phyloP scores from a whole-genome alignment of 371 early-diverging fungal species.

The Mucor mucedo region DNA sequence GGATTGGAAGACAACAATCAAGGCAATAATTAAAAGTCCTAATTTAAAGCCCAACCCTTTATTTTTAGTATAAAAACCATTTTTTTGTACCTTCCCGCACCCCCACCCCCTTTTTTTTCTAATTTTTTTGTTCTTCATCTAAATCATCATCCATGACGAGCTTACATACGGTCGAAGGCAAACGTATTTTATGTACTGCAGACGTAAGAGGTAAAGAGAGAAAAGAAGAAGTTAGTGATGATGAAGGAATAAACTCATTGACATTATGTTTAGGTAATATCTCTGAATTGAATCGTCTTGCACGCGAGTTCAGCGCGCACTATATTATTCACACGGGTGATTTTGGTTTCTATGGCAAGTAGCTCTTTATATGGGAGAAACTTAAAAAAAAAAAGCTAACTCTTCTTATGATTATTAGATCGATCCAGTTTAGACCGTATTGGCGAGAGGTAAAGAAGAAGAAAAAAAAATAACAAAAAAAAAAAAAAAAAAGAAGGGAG shows the following conservation, averaged over 20 bases:
- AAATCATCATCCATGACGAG: constrained; percentile 1
- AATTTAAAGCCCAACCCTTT: too few relatives aligned
- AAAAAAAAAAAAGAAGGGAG: too few relatives aligned
- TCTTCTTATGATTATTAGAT: constrained; percentile 36
- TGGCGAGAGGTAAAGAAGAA: constrained; percentile 55
- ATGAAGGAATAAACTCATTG: background rate
- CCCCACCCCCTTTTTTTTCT: too few relatives aligned
- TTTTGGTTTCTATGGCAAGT: constrained; percentile 70
- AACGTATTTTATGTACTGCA: constrained; percentile 41
- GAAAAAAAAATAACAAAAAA: background rate
- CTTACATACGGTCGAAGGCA: constrained; percentile 31
- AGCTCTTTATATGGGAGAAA: background rate
- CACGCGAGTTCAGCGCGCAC: constrained; percentile 62
- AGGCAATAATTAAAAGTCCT: too few relatives aligned
- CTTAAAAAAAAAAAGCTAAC: background rate
- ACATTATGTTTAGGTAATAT: constrained; percentile 51
- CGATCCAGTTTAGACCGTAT: constrained; percentile 61
- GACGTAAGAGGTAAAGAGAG: constrained; percentile 37
- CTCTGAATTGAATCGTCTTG: constrained; percentile 66
- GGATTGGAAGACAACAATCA: too few relatives aligned
- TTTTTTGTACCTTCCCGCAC: too few relatives aligned
- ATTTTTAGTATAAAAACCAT: too few relatives aligned
- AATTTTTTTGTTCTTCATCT: too few relatives aligned
- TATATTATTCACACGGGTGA: constrained; percentile 73
- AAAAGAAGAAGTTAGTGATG: background rate